These are phyloP conservation scores for Pinus albicaulis DNA, from an alignment of 75 land plant genomes.

Conservation along the genomic window DNA sequence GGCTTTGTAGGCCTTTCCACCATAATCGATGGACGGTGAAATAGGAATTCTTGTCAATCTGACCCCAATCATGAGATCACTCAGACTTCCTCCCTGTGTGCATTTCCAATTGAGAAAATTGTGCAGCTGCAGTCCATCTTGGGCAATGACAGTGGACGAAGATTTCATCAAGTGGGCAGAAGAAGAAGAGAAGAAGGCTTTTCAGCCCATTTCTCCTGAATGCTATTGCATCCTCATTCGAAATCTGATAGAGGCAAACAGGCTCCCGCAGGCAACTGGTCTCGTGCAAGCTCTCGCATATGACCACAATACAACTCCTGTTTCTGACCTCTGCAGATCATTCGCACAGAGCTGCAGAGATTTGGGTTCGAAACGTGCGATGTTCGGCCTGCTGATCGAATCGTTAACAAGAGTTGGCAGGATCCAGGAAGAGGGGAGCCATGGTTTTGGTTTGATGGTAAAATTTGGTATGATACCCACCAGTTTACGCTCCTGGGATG, in stretches of 20 bases:
- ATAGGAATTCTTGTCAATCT: too few species aligned
- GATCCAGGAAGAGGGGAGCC: not conserved
- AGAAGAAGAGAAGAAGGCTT: not conserved
- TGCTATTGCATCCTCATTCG: not conserved
- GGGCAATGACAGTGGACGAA: not conserved
- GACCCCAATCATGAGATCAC: too few species aligned
- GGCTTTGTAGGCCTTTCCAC: too few species aligned
- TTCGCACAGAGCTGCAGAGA: not conserved
- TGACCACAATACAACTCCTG: not conserved
- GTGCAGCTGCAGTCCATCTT: not conserved
- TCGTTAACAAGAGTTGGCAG: not conserved
- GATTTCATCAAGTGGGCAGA: conserved; percentile 8
- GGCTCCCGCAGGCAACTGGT: not conserved
- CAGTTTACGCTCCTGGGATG: conserved; percentile 19
- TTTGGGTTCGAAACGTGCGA: not conserved
- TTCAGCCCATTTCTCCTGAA: not conserved
- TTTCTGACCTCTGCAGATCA: not conserved
- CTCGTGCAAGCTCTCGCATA: conserved; percentile 2
- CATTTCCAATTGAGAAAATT: not conserved
- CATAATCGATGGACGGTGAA: too few species aligned
- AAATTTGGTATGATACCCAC: conserved; percentile 8
- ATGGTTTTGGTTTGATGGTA: not conserved
- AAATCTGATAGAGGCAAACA: conserved; percentile 2
- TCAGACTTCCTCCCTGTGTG: not conserved
- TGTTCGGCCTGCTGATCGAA: not conserved